These are phyloP conservation scores for Phoma sp. DNA, from an alignment of 2,329 filamentous ascomycete genomes.

Conservation along the genomic window DNA sequence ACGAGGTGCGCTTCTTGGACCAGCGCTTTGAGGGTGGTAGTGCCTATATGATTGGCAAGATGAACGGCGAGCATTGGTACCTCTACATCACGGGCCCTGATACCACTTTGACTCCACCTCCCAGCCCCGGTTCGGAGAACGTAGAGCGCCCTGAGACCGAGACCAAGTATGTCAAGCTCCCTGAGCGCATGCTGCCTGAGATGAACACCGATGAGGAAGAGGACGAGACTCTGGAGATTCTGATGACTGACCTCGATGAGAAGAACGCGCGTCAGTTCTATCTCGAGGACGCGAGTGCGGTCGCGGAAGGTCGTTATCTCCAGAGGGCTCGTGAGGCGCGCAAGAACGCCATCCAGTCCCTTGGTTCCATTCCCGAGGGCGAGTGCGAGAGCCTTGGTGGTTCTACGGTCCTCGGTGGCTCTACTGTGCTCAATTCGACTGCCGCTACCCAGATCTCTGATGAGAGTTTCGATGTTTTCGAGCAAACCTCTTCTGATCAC, in stretches of 20 bases:
- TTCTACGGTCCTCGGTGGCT: constrained; percentile 12
- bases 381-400: constrained; percentile 47
- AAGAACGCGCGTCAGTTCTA: constrained; percentile 72
- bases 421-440: constrained; percentile 45
- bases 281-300: constrained; percentile 82
- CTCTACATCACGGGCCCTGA: constrained; percentile 92
- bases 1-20: constrained; percentile 92
- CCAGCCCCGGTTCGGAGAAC: constrained; percentile 67
- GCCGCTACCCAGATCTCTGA: constrained; percentile 55
- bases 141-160: constrained; percentile 55
- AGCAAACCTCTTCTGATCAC: constrained; percentile 70
- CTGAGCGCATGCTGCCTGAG: constrained; percentile 60
- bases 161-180: constrained; percentile 64
- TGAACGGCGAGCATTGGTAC: constrained; percentile 99
- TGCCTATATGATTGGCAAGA: constrained; percentile 99
- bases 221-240: constrained; percentile 76
- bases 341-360: constrained; percentile 63
- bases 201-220: constrained; percentile 56
- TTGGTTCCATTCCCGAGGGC: constrained; percentile 65
- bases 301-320: constrained; percentile 81
- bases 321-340: constrained; percentile 69
- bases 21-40: constrained; percentile 90
- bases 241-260: constrained; percentile 73
- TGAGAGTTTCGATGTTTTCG: constrained; percentile 79
- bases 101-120: constrained; percentile 78